These are phyloP conservation scores for Irpex sp. DNA, from an alignment of 1,284 basidiomycete genomes.

Conservation along the genomic window DNA sequence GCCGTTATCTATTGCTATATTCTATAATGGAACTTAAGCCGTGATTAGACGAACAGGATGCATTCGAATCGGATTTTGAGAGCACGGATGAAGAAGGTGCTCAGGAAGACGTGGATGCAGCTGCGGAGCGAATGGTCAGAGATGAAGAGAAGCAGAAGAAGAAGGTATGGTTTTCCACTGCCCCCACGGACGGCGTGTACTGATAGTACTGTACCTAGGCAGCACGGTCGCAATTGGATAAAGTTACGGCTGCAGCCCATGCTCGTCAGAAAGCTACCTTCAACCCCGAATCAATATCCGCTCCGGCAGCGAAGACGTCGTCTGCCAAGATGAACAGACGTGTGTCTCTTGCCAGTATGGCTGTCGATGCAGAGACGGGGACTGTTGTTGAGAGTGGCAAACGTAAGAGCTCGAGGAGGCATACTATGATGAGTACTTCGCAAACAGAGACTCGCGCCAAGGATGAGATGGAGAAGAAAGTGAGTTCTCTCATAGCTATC, in stretches of 20 bases:
- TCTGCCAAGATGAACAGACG: conserved; percentile 42
- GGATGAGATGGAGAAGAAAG: conserved; percentile 61
- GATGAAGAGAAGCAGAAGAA: conserved; percentile 60
- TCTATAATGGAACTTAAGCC: not conserved
- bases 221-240: conserved; percentile 51
- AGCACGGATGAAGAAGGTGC: conserved; percentile 74
- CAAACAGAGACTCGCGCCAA: conserved; percentile 59
- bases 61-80: conserved; percentile 78
- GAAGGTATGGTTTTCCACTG: conserved; percentile 39
- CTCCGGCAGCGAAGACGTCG: conserved; percentile 26
- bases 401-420: conserved; percentile 59
- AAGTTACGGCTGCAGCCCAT: conserved; percentile 60
- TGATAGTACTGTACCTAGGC: conserved; percentile 33
- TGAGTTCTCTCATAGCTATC: conserved; percentile 21
- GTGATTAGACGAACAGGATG: conserved; percentile 66
- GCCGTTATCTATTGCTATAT: not conserved
- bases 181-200: not conserved
- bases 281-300: conserved; percentile 38
- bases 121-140: conserved; percentile 48
- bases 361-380: conserved; percentile 55
- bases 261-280: conserved; percentile 62
- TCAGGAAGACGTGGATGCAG: conserved; percentile 45
- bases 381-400: conserved; percentile 45
- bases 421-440: conserved; percentile 64
- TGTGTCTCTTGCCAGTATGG: conserved; percentile 46